These are phyloP conservation scores for Antrodiella citrinella DNA, from an alignment of 768 basidiomycete genomes.

Conservation along the genomic window DNA sequence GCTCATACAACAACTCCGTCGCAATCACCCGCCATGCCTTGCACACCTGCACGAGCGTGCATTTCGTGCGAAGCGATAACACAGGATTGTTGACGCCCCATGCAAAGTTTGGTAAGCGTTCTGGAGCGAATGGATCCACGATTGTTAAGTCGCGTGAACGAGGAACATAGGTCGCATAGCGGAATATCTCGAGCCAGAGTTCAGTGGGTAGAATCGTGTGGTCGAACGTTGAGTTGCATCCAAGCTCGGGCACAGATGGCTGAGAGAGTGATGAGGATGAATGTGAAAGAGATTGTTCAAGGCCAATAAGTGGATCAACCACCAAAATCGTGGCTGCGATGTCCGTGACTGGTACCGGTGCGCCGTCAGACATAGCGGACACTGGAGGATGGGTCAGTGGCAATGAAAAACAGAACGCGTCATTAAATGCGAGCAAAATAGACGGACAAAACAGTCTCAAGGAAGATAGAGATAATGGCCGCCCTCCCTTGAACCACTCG, in stretches of 20 bases:
- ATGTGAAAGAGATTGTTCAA: neutral
- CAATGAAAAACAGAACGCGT: neutral
- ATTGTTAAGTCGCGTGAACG: slow-evolving; percentile 34
- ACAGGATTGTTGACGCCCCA: slow-evolving; percentile 40
- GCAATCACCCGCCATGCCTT: slow-evolving; percentile 38
- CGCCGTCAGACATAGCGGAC: neutral
- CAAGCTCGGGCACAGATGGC: neutral
- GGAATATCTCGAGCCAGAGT: slow-evolving; percentile 49
- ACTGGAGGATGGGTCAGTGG: neutral
- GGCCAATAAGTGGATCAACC: too few species aligned
- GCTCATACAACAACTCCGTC: slow-evolving; percentile 35
- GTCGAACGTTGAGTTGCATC: neutral
- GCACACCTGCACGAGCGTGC: slow-evolving; percentile 39
- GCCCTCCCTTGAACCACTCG: neutral
- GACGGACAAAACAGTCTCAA: too few species aligned
- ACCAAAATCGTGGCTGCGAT: neutral
- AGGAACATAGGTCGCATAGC: slow-evolving; percentile 44
- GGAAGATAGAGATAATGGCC: neutral
- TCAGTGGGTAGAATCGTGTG: slow-evolving; percentile 32
- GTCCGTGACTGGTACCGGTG: neutral
- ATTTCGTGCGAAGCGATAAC: slow-evolving; percentile 41
- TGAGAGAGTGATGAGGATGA: neutral
- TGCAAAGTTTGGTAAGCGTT: slow-evolving; percentile 33
- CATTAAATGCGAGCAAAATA: neutral
- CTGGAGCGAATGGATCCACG: slow-evolving; percentile 37